Conservation (phyloP, 805 yeast genomes). For the Allodekkera sacchari region DNA sequence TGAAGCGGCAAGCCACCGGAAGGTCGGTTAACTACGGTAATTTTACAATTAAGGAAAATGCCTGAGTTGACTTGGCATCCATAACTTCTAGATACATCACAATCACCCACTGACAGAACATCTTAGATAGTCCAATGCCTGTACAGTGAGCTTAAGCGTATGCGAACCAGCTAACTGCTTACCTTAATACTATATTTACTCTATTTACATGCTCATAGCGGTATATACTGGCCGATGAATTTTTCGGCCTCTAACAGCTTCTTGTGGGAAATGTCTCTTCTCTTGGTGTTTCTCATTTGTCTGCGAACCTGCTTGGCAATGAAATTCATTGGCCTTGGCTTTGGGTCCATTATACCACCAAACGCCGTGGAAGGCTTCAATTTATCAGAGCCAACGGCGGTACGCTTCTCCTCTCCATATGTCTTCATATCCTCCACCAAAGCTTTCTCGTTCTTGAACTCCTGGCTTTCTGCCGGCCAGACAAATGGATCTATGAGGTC, state of each 20-base stretch:
- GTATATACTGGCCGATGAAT: slow-evolving; percentile 33
- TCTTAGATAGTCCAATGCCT: too few species aligned
- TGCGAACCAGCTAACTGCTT: too few species aligned
- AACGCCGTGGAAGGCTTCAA: slow-evolving; percentile 63
- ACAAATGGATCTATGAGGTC: slow-evolving; percentile 94
- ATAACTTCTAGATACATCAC: too few species aligned
- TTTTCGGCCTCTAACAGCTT: slow-evolving; percentile 22
- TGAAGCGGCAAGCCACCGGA: too few species aligned
- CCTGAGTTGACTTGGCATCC: too few species aligned
- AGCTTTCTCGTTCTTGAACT: slow-evolving; percentile 22
- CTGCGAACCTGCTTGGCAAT: slow-evolving; percentile 42
- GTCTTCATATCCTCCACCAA: slow-evolving; percentile 38
- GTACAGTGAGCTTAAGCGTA: too few species aligned
- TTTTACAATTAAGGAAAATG: too few species aligned
- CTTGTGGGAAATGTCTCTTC: slow-evolving; percentile 21
- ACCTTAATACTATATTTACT: too few species aligned
- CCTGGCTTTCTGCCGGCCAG: slow-evolving; percentile 69
- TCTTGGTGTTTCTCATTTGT: slow-evolving; percentile 38
- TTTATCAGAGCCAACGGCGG: slow-evolving; percentile 55
- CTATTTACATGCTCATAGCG: too few species aligned
- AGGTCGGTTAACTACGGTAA: too few species aligned
- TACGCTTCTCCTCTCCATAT: slow-evolving; percentile 42
- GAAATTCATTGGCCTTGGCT: slow-evolving; percentile 57
- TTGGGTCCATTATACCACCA: slow-evolving; percentile 53
- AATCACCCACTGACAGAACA: too few species aligned